Percentiles rank a stretch among this genome's conserved stretches.
phyloP scores from a whole-genome alignment of 495 filamentous ascomycete genomes.

The Apodospora peruviana region DNA sequence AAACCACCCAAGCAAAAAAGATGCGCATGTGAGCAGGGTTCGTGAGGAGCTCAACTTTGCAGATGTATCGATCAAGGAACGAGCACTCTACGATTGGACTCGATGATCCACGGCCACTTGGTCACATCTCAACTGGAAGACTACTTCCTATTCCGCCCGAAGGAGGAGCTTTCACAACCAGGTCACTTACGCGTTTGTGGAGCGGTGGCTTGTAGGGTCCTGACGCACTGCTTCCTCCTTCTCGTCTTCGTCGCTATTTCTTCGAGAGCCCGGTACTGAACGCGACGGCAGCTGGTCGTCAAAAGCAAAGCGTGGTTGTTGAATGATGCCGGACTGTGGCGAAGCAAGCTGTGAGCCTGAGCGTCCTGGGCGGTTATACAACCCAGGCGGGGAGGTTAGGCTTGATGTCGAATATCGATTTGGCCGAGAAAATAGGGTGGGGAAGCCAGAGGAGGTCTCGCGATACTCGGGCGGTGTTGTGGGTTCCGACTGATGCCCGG shows the following conservation, averaged over 20 bases:
- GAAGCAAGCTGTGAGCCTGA: conserved; percentile 66
- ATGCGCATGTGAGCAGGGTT: too few relatives aligned
- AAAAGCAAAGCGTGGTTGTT: conserved; percentile 41
- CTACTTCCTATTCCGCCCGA: too few relatives aligned
- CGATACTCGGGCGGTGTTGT: conserved; percentile 95
- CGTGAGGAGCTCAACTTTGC: too few relatives aligned
- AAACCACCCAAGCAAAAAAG: too few relatives aligned
- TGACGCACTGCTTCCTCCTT: conserved; percentile 60
- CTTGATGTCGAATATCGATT: conserved; percentile 80
- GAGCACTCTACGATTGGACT: too few relatives aligned
- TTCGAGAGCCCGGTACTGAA: conserved; percentile 80
- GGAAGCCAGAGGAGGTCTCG: conserved; percentile 60
- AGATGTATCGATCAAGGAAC: too few relatives aligned
- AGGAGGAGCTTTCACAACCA: too few relatives aligned
- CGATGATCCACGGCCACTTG: too few relatives aligned
- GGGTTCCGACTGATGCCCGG: conserved; percentile 81
- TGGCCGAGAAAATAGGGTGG: conserved; percentile 66
- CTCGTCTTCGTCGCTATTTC: conserved; percentile 75
- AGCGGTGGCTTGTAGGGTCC: conserved; percentile 61
- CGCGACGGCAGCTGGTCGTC: conserved; percentile 63
- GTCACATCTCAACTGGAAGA: too few relatives aligned
- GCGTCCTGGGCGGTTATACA: conserved; percentile 67
- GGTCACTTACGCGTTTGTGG: conserved; percentile 58
- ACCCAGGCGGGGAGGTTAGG: conserved; percentile 70
- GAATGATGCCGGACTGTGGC: conserved; percentile 49